A percentile compares a stretch with the other conserved stretches of the same genome.
phyloP scores from a whole-genome alignment of 306 rosid species.

The Acacia confusa region DNA sequence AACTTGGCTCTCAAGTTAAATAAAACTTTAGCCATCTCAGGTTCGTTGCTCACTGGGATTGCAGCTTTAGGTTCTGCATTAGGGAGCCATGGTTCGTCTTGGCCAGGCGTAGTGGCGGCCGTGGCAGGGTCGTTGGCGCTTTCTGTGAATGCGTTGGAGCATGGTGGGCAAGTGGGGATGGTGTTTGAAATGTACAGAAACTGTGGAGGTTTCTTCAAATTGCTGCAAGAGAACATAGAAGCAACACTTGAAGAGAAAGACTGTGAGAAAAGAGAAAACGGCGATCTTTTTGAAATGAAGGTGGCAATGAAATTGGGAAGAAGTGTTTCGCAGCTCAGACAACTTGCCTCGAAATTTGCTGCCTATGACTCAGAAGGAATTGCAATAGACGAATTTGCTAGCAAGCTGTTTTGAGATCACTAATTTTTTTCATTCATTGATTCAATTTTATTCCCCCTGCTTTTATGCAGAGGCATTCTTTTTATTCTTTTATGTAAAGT shows the following conservation, averaged over 20 bases:
- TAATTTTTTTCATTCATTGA: not conserved
- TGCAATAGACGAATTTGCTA: not conserved
- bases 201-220: not conserved
- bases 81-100: not conserved
- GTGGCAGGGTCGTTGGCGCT: not conserved
- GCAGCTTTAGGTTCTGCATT: not conserved
- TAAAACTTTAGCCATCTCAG: not conserved
- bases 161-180: not conserved
- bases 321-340: not conserved
- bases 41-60: not conserved
- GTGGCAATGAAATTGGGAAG: not conserved
- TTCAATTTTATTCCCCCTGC: not conserved
- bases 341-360: not conserved
- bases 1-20: not conserved
- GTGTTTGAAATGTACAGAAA: not conserved
- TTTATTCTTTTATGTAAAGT: no score
- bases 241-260: not conserved
- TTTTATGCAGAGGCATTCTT: no score
- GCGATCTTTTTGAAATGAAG: not conserved
- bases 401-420: not conserved
- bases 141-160: not conserved
- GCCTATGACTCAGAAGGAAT: not conserved
- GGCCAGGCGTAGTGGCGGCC: not conserved
- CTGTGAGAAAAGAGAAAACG: not conserved
- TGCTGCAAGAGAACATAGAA: not conserved